Base-by-base conservation (phyloP, 495 filamentous ascomycete species). In the Lasiosphaeria ovina region DNA sequence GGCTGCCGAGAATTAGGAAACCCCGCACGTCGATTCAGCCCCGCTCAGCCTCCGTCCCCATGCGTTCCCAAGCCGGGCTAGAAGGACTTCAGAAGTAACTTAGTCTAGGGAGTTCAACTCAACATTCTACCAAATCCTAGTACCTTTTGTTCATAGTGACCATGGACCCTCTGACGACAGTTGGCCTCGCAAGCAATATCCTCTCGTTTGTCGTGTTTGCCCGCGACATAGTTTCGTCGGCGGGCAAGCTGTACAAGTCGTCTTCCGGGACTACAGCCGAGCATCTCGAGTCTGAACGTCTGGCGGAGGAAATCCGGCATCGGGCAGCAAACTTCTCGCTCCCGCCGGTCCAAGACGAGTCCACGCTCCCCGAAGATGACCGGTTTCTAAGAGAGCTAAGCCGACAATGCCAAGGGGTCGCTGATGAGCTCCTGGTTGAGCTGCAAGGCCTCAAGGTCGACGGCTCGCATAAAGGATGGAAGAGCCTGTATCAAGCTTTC, bases 401-500 rank as follows among this genome's bases (percentile, higher is more conserved):
- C 36, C 10, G 14, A 4, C 53, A 55, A 31, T 55, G 53, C 33
- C 34, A 35, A 12, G 6, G 16, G 7, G 53, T 55, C 12, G 32
- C 53, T 4, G 53, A 55, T 17, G 34, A 55, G 35, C 34, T 55
- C 16, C 32, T 54, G 38, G 7, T 14, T 16, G 10, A 12, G 24
- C 47, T 10, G 47, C 10, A 9, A 9, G 24, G 24, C 10, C n/a
- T 50, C 10, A 9, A 24, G 24, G 47, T 44, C 8, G 40, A 44
- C 8, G 40, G 47, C 10, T 17, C 10, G 6, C 47, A 49, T 40
- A 47, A 16, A 42, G 48, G 14, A 33, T 57, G 55, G 55, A 57
- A 57, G 40, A 57, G 55, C 55, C 6, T 57, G 8, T 35, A 48
- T 31, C 12, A 24, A 42, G 55, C 55, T 12, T 17, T 57, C 12